Evolutionary conservation across 2,329 filamentous ascomycete genomes (phyloP), one percentile per base, ranked within the genome.

Genomic region (Monosporascus sp.): DNA sequence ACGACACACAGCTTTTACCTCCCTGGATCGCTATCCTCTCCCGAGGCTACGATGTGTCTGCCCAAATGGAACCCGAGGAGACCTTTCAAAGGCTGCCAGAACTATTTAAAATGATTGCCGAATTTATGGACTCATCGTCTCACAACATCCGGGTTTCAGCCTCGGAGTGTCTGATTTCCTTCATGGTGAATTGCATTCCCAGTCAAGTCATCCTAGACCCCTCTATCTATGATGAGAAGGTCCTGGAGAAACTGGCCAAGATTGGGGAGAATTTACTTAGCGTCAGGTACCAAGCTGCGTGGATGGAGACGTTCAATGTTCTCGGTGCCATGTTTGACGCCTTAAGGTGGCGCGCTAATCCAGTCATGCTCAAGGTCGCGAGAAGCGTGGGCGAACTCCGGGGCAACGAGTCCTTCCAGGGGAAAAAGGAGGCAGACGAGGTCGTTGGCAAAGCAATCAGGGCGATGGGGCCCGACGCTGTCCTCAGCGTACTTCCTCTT

Each of bases 1-100:
- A 93, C 69, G 94, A 99, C 72, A 93, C 92, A 2, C 93, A 97
- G 70, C 81, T 99, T 34, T 83, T 97, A 3, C 94, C 94, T 1
- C 89, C 94, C 0, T 99, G 94, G 94, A 90, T 99, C 62, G 94
- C 94, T 14, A 94, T 99, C 51, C 73, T 99, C 22, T 97, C 93
- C 14, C 80, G 94, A 69, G 94, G 92, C 6, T 97, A 97, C 70
- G 92, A 97, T 67, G 91, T 97, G 6, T 90, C 90, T 5, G 88
- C 91, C 1, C 90, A 96, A 67, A 80, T 97, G 50, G 86, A 90
- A 60, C 87, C 92, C 2, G 88, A 95, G 51, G 91, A 97, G 51
- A 96, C 92, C 0, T 97, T 97, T 66, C 83, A 88, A 66, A 95
- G 94, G 63, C 74, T 99, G 3, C 92, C 94, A 0, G 86, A 88